Evolutionary conservation across 2,329 filamentous ascomycete genomes (phyloP), one percentile per base, ranked within the genome.

Genomic region (Cladophialophora bantiana): DNA sequence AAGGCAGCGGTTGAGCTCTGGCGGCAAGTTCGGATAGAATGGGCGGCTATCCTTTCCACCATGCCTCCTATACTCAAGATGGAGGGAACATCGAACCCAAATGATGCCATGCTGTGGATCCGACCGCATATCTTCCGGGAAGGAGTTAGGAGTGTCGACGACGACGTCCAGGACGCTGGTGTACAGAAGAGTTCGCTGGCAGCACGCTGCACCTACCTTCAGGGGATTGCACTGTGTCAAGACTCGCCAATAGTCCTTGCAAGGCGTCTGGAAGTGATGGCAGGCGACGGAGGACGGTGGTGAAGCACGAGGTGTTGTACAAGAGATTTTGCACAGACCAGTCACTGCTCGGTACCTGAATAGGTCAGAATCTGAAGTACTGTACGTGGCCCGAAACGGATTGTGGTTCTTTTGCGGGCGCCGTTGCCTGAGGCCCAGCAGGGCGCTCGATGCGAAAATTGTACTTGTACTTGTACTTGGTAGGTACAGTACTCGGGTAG

Each of bases 1-100:
- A 87, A 87, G 72, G 78, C 85, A 20, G 85, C 85, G 1, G 84
- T 85, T 1, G 84, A 87, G 74, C 86, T 84, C 7, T 87, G 85
- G 85, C 78, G 85, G 20, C 84, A 85, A 72, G 85, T 84, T 4
- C 81, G 85, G 9, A 81, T 87, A 36, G 85, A 87, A 73, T 80
- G 84, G 18, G 84, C 86, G 71, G 80, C 85, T 70, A 84, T 87
- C 57, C 77, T 80, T 10, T 85, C 85, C 0, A 77, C 76, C 2
- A 78, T 79, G 1, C 76, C 79, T 2, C 76, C 76, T 0, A 76
- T 77, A 0, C 75, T 79, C 32, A 74, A 78, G 1, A 75, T 77
- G 45, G 72, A 68, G n/a, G 71, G 75, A 13, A 34, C 35, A 7
- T 75, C 74, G 13, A 73, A 67, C 48, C 77, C 74, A 20, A 79